Conservation (phyloP, 495 filamentous ascomycete species). For the Umbilicaria muhlenbergii region DNA sequence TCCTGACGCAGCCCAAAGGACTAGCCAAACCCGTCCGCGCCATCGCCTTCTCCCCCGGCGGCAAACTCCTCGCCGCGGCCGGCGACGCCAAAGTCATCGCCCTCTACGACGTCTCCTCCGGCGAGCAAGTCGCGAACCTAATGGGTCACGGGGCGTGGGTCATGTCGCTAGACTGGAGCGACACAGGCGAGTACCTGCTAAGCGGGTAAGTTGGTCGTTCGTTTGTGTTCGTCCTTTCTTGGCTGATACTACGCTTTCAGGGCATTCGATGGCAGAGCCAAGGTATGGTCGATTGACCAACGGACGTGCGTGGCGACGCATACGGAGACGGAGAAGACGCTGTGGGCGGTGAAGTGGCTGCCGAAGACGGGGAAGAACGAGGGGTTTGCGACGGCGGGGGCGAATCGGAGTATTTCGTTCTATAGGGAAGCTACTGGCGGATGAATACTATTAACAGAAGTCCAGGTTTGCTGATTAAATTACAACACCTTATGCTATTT, state of each 20-base stretch:
- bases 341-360: slow-evolving; percentile 84
- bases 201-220: slow-evolving; percentile 46
- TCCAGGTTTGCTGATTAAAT: neutral
- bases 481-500: no score
- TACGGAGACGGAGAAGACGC: slow-evolving; percentile 67
- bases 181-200: slow-evolving; percentile 84
- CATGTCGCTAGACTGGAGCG: slow-evolving; percentile 77
- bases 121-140: slow-evolving; percentile 81
- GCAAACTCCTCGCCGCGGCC: slow-evolving; percentile 76
- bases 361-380: slow-evolving; percentile 64
- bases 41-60: slow-evolving; percentile 74
- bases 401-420: slow-evolving; percentile 64
- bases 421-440: slow-evolving; percentile 83
- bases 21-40: slow-evolving; percentile 70
- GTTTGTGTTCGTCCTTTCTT: no score
- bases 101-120: slow-evolving; percentile 78
- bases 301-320: slow-evolving; percentile 83
- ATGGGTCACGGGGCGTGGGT: slow-evolving; percentile 73
- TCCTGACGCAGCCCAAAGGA: slow-evolving; percentile 29
- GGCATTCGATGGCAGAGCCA: slow-evolving; percentile 63
- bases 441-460: slow-evolving; percentile 16
- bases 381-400: slow-evolving; percentile 75
- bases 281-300: slow-evolving; percentile 82
- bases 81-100: slow-evolving; percentile 81
- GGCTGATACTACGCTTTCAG: neutral